phyloP scores from a whole-genome alignment of 2,329 filamentous ascomycete genomes.

The Fulvia fulva region DNA sequence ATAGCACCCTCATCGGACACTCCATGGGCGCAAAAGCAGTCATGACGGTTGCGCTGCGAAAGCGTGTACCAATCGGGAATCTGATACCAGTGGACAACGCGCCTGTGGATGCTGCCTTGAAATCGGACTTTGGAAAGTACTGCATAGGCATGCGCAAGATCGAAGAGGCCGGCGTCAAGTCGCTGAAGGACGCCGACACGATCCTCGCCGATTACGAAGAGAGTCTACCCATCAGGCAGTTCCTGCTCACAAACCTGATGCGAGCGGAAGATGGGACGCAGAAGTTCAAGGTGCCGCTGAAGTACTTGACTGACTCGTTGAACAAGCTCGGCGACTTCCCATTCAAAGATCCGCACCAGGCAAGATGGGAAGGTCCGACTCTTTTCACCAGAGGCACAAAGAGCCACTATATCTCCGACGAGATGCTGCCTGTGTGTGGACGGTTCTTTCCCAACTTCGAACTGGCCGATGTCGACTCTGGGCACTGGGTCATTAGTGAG shows the following conservation, averaged over 20 bases:
- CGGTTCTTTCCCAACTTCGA: constrained; percentile 77
- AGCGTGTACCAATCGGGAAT: constrained; percentile 63
- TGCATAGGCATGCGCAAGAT: constrained; percentile 80
- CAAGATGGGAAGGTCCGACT: constrained; percentile 70
- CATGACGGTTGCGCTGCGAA: constrained; percentile 76
- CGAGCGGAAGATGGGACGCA: constrained; percentile 54
- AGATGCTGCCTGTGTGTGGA: constrained; percentile 72
- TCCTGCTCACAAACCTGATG: constrained; percentile 81
- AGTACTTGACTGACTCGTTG: constrained; percentile 63
- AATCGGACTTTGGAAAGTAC: constrained; percentile 73
- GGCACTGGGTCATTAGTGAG: constrained; percentile 89
- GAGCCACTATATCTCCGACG: constrained; percentile 77
- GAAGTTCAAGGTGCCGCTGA: constrained; percentile 76
- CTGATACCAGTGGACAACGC: constrained; percentile 89
- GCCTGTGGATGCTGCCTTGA: constrained; percentile 73
- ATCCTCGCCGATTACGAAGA: constrained; percentile 73
- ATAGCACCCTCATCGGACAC: constrained; percentile 80
- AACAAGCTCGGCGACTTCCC: constrained; percentile 84
- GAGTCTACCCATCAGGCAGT: constrained; percentile 76
- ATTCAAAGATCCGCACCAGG: constrained; percentile 66
- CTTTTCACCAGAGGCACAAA: constrained; percentile 74
- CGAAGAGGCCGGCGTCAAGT: constrained; percentile 63
- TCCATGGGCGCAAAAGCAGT: constrained; percentile 96
- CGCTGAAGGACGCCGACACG: constrained; percentile 72
- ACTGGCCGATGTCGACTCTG: constrained; percentile 69